Evolutionary conservation across 2,329 filamentous ascomycete species (phyloP).

Genomic region (Aspergillus puulaauensis): DNA sequence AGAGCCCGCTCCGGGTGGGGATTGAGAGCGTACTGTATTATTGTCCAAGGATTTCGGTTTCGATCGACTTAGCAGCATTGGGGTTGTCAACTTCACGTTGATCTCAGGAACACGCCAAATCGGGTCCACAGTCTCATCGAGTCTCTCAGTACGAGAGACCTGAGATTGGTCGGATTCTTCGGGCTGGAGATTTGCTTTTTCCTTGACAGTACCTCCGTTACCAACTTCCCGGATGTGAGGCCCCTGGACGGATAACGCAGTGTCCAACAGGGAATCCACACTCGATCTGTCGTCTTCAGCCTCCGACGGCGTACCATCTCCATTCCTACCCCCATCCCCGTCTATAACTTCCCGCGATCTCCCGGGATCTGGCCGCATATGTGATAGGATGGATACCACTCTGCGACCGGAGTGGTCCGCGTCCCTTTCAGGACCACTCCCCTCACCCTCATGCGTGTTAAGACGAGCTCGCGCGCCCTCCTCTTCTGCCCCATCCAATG

Average conservation of each 20-base stretch:
- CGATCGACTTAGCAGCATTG: constrained; percentile 19
- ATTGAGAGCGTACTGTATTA: constrained; percentile 24
- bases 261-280: constrained; percentile 24
- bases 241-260: constrained; percentile 15
- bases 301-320: constrained; percentile 12
- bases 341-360: not conserved
- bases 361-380: constrained; percentile 4
- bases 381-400: constrained; percentile 7
- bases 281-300: constrained; percentile 22
- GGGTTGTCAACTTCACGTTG: constrained; percentile 24
- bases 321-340: constrained; percentile 6
- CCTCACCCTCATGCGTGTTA: constrained; percentile 5
- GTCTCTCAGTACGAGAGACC: constrained; percentile 4
- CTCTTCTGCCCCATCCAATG: not conserved
- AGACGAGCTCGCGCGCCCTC: not conserved
- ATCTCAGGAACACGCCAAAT: constrained; percentile 35
- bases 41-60: constrained; percentile 12
- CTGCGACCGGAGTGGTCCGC: constrained; percentile 7
- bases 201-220: constrained; percentile 4
- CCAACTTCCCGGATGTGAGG: constrained; percentile 8
- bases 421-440: constrained; percentile 1
- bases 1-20: constrained; percentile 36
- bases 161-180: constrained; percentile 17
- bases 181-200: constrained; percentile 21
- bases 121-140: constrained; percentile 21